phyloP scores from a whole-genome alignment of 306 rosid species.

The Benincasa hispida region DNA sequence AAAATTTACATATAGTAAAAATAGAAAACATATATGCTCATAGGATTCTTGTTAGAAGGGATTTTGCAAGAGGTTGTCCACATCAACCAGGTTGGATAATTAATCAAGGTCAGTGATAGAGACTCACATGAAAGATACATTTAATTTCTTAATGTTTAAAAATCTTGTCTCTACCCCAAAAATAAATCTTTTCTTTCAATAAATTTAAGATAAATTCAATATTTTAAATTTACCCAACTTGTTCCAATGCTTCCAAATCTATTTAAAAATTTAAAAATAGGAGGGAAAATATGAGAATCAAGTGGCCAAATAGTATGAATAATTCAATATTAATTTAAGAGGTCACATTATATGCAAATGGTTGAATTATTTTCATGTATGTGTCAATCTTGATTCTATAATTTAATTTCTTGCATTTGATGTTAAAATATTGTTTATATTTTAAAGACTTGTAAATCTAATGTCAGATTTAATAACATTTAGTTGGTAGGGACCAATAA shows the following conservation, averaged over 20 bases:
- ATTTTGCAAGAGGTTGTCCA: background rate
- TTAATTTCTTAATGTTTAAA: background rate
- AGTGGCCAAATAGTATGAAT: background rate
- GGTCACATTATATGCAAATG: background rate
- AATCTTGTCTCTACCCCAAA: background rate
- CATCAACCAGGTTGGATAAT: background rate
- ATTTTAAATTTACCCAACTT: background rate
- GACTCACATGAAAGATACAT: background rate
- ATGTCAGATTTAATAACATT: background rate
- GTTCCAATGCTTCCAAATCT: constrained; percentile 2
- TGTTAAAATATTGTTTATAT: background rate
- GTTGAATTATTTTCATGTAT: background rate
- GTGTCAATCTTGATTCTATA: background rate
- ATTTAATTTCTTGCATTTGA: background rate
- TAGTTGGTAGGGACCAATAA: background rate
- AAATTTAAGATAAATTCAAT: background rate
- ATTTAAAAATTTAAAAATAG: background rate
- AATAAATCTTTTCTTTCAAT: background rate
- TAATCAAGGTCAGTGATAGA: background rate
- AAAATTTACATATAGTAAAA: background rate
- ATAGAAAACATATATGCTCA: background rate
- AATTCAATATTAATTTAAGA: background rate
- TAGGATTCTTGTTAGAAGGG: background rate
- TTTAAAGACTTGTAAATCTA: background rate
- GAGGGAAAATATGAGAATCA: background rate